Evolutionary conservation across 1,139 yeast genomes (phyloP).

Genomic region (Saccharomycopsis phalli): DNA sequence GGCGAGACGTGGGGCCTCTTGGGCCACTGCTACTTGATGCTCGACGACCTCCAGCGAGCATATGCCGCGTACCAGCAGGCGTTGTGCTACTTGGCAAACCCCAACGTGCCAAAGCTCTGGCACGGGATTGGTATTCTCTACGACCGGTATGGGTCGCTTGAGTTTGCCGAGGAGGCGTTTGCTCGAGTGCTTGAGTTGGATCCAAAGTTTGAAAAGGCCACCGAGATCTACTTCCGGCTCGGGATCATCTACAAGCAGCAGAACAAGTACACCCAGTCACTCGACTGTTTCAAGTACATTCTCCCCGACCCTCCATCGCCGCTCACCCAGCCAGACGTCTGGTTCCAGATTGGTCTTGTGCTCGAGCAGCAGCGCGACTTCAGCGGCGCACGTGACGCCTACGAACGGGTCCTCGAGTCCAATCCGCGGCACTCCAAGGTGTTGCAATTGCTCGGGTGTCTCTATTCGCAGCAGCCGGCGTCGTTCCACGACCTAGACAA

Average conservation of each 20-base stretch:
- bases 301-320: slow-evolving; percentile 91
- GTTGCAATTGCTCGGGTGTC: slow-evolving; percentile 90
- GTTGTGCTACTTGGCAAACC: slow-evolving; percentile 78
- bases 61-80: slow-evolving; percentile 97
- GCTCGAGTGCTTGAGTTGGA: slow-evolving; percentile 92
- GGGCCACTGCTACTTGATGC: slow-evolving; percentile 95
- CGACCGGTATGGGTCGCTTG: slow-evolving; percentile 91
- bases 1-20: slow-evolving; percentile 97
- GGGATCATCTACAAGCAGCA: slow-evolving; percentile 98
- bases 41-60: slow-evolving; percentile 91
- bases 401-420: slow-evolving; percentile 81
- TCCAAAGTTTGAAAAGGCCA: slow-evolving; percentile 91
- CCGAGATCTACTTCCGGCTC: slow-evolving; percentile 88
- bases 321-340: slow-evolving; percentile 89
- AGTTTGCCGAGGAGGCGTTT: slow-evolving; percentile 97
- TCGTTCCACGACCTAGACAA: slow-evolving; percentile 70
- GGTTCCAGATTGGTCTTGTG: slow-evolving; percentile 97
- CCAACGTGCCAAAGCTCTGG: slow-evolving; percentile 95
- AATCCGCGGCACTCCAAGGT: slow-evolving; percentile 95
- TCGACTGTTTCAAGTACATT: slow-evolving; percentile 91
- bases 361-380: slow-evolving; percentile 91
- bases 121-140: slow-evolving; percentile 96
- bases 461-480: slow-evolving; percentile 77
- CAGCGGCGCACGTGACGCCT: slow-evolving; percentile 88
- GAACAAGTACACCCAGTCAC: slow-evolving; percentile 73